phyloP scores from a whole-genome alignment of 2,329 filamentous ascomycete genomes.

The Arthrinium puccinioides region DNA sequence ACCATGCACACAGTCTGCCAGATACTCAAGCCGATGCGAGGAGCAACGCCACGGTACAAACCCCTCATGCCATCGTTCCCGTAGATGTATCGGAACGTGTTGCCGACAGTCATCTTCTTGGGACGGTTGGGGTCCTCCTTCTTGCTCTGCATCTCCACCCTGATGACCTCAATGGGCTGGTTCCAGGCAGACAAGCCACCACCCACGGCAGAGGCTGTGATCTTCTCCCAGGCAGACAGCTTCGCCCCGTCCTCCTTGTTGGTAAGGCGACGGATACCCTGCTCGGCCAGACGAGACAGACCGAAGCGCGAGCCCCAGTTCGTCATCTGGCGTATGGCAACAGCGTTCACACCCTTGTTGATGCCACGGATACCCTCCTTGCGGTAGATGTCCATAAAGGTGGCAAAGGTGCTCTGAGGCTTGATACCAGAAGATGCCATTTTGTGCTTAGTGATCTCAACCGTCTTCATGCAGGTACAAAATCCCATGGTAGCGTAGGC shows the following conservation, averaged over 20 bases:
- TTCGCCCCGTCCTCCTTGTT: slow-evolving; percentile 75
- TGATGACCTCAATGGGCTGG: slow-evolving; percentile 99
- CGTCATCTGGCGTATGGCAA: slow-evolving; percentile 97
- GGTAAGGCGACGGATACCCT: slow-evolving; percentile 70
- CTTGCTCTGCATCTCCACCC: slow-evolving; percentile 99
- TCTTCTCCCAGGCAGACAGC: slow-evolving; percentile 77
- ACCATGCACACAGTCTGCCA: slow-evolving; percentile 99
- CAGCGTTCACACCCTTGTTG: slow-evolving; percentile 98
- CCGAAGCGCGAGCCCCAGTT: slow-evolving; percentile 99
- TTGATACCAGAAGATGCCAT: slow-evolving; percentile 74
- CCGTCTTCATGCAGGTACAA: slow-evolving; percentile 99
- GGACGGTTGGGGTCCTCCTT: slow-evolving; percentile 94
- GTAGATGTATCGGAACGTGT: slow-evolving; percentile 84
- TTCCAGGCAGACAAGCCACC: slow-evolving; percentile 98
- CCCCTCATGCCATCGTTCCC: slow-evolving; percentile 79
- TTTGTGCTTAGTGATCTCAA: slow-evolving; percentile 99
- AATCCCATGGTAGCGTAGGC: slow-evolving; percentile 99
- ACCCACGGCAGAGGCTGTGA: slow-evolving; percentile 76
- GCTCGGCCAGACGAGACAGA: slow-evolving; percentile 84
- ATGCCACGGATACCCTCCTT: slow-evolving; percentile 90
- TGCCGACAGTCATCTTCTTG: slow-evolving; percentile 97
- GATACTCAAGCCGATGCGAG: slow-evolving; percentile 88
- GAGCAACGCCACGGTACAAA: slow-evolving; percentile 90
- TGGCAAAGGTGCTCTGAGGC: slow-evolving; percentile 84
- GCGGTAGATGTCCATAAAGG: slow-evolving; percentile 96